Evolutionary conservation across 2,329 filamentous ascomycete genomes (phyloP).

Genomic region (Aspergillus tubingensis): DNA sequence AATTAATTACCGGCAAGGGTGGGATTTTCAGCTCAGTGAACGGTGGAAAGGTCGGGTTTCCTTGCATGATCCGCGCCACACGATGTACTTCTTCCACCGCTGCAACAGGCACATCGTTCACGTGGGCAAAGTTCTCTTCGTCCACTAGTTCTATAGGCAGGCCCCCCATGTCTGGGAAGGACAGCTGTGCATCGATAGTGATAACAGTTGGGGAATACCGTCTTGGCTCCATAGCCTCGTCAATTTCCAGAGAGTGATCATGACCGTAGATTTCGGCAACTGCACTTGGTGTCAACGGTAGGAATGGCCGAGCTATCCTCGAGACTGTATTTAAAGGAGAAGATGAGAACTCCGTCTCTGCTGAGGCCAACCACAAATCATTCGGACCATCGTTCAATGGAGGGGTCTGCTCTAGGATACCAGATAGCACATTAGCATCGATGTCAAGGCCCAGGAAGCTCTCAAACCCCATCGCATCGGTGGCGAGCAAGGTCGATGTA

Average conservation of each 20-base stretch:
- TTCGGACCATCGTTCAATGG: background rate
- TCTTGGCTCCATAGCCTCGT: constrained; percentile 2
- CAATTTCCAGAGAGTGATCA: background rate
- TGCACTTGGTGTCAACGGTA: background rate
- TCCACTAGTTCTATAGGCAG: background rate
- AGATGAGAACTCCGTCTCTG: background rate
- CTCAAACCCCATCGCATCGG: background rate
- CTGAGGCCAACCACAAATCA: background rate
- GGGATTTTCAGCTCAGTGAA: background rate
- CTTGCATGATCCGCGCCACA: background rate
- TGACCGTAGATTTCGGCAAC: background rate
- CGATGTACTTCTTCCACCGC: background rate
- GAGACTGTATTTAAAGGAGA: background rate
- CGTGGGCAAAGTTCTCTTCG: background rate
- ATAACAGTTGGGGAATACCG: background rate
- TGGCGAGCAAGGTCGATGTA: background rate
- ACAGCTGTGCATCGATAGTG: background rate
- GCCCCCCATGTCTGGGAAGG: background rate
- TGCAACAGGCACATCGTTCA: background rate
- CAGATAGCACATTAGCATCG: background rate
- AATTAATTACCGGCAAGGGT: background rate
- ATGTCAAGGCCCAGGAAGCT: background rate
- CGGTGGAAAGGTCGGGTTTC: background rate
- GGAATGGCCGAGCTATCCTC: background rate
- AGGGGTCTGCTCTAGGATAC: background rate